Base-by-base conservation (phyloP, 1,284 basidiomycete species). In the Boletus sp. region DNA sequence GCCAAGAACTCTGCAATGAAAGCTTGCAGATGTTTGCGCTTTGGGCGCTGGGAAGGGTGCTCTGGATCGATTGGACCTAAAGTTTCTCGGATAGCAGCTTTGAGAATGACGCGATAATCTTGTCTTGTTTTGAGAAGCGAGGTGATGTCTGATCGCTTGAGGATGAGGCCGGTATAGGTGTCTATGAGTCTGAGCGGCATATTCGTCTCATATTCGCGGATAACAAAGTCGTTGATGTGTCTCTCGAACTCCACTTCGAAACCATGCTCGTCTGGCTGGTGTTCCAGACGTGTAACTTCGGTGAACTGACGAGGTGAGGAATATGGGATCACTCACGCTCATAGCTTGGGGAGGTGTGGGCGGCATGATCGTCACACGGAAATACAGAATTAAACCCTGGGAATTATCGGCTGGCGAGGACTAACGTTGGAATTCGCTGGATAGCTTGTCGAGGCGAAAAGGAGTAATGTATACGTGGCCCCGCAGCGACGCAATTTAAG, bases 151-250 rank as follows among this genome's bases (percentile, higher is more conserved):
- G 52, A 40, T 14, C 38, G 58, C 31, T 43, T 43, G 51, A 59
- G 52, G n/a, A 59, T 33, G 38, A 49, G 58, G 6, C 58, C 47
- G 13, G 58, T 59, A 21, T 59, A 59, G 2, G 58, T 59, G 46
- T 59, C 58, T 31, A 56, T 56, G 30, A 59, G 52, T 27, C 52
- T 55, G 37, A 59, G 19, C 28, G 52, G 58, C 58, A 55, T 56
- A 8, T 33, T 35, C 30, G 7, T 43, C 31, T 48, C 53, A 14
- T 33, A 28, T 5, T 49, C 46, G 4, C 55, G 25, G 30, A 59
- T 40, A 17, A 55, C n/a, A 14, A 17, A 31, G 4, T 59, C 57
- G 23, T 55, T n/a, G 44, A 59, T 33, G 9, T 55, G 16, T 33
- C 44, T 23, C 27, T 59, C 14, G 35, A 59, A 14, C 16, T 55